A percentile compares a stretch with the other conserved stretches of the same genome.
Conservation (phyloP, 495 filamentous ascomycete genomes). For the Podospora pseudopauciseta region DNA sequence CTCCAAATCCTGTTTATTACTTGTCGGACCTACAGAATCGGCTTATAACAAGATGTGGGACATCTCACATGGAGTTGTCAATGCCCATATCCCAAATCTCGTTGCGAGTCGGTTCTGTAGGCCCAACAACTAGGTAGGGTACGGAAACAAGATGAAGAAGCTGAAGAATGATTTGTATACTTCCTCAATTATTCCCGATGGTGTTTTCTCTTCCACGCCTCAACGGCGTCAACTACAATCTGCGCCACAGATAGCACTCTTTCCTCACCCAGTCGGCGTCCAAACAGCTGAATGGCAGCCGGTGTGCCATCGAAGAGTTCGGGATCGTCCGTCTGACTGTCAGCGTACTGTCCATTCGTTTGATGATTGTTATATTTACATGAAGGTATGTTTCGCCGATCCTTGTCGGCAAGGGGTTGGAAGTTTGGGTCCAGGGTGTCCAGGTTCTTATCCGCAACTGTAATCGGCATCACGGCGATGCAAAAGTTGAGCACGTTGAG, state of each 20-base stretch:
- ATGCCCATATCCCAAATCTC: too few relatives aligned
- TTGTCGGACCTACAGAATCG: too few relatives aligned
- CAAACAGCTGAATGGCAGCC: background rate
- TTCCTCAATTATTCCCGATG: too few relatives aligned
- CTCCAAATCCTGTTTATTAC: too few relatives aligned
- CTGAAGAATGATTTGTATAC: too few relatives aligned
- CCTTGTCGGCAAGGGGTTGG: background rate
- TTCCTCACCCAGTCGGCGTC: background rate
- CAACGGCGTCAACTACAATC: background rate
- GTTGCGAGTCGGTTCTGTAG: too few relatives aligned
- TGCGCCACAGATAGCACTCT: background rate
- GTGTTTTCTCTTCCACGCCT: too few relatives aligned
- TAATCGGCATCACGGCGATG: background rate
- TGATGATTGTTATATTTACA: background rate
- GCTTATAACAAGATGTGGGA: too few relatives aligned
- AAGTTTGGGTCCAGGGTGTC: background rate
- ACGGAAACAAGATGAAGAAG: too few relatives aligned
- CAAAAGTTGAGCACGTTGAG: background rate
- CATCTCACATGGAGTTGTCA: too few relatives aligned
- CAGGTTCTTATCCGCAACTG: background rate
- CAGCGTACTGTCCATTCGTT: background rate
- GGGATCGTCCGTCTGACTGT: background rate
- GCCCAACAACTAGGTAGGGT: too few relatives aligned
- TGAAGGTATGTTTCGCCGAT: background rate
- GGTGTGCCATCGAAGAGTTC: background rate